A percentile compares a stretch with the other conserved stretches of the same genome.
These are phyloP conservation scores for Cymodocea nodosa DNA, from an alignment of 116 monocot species.

Conservation along the genomic window DNA sequence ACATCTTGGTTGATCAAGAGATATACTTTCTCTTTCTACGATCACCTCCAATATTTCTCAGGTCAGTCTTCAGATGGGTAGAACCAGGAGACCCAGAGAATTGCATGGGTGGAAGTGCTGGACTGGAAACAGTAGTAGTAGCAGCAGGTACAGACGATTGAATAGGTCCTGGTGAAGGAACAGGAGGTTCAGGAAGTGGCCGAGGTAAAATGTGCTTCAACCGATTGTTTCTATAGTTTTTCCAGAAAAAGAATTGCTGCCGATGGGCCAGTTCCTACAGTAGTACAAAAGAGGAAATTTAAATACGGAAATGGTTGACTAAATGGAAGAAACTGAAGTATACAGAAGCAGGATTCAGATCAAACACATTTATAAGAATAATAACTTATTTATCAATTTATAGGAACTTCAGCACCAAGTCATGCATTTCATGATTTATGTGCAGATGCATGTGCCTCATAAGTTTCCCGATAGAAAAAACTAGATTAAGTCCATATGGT, in stretches of 20 bases:
- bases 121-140: constrained; percentile 18
- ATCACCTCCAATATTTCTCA: constrained; percentile 61
- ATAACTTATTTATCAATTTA: too few relatives aligned
- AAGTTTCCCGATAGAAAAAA: too few relatives aligned
- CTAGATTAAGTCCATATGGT: too few relatives aligned
- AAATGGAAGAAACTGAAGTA: neutral
- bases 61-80: constrained; percentile 49
- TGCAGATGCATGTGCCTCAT: too few relatives aligned
- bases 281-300: neutral
- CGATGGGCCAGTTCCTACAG: constrained; percentile 88
- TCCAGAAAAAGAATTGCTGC: constrained; percentile 95
- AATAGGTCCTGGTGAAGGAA: constrained; percentile 18
- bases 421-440: too few relatives aligned
- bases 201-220: constrained; percentile 89
- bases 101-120: constrained; percentile 52
- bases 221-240: constrained; percentile 93
- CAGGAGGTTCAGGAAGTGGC: constrained; percentile 66
- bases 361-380: too few relatives aligned
- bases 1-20: neutral
- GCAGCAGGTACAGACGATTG: constrained; percentile 10
- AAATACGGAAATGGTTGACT: neutral
- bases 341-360: neutral
- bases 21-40: constrained; percentile 90
- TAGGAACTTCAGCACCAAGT: too few relatives aligned
- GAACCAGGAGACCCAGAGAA: constrained; percentile 46